These are phyloP conservation scores for Gossypium longicalyx DNA, from an alignment of 345 rosid genomes.

Conservation along the genomic window DNA sequence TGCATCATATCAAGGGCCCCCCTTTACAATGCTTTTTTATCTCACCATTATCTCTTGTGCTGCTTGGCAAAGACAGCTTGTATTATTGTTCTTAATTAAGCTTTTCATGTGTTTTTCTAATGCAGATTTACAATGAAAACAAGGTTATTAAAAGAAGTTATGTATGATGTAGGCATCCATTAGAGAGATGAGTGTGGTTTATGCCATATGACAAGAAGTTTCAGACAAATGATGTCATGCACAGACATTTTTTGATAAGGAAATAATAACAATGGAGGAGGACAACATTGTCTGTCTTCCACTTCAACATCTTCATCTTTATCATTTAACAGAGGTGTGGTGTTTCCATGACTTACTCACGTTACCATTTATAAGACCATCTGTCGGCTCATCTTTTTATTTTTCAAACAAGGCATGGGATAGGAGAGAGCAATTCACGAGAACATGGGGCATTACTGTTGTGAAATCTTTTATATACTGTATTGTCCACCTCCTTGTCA, in stretches of 20 bases:
- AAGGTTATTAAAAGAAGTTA: no score
- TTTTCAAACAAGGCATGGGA: background rate
- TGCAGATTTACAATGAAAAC: background rate
- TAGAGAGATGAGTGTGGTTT: background rate
- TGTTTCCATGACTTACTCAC: no score
- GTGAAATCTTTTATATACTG: no score
- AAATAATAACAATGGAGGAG: background rate
- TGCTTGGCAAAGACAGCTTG: conserved; percentile 15
- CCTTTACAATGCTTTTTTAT: background rate
- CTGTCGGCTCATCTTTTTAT: conserved; percentile 6
- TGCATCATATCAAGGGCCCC: conserved; percentile 30
- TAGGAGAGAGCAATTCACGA: background rate
- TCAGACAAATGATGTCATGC: conserved; percentile 14
- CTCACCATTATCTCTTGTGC: conserved; percentile 15
- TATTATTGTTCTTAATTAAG: background rate
- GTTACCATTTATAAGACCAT: background rate
- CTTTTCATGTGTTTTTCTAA: background rate
- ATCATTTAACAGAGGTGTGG: no score
- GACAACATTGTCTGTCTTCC: conserved; percentile 23
- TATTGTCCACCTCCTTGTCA: no score
- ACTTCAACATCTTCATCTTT: conserved; percentile 4
- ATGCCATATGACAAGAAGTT: conserved; percentile 10
- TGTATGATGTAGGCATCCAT: background rate
- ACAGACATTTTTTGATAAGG: conserved; percentile 7
- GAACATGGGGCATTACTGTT: conserved; percentile 16